A percentile compares a stretch with the other conserved stretches of the same genome.
These are phyloP conservation scores for Grammothele lineata DNA, from an alignment of 768 basidiomycete genomes.

Conservation along the genomic window DNA sequence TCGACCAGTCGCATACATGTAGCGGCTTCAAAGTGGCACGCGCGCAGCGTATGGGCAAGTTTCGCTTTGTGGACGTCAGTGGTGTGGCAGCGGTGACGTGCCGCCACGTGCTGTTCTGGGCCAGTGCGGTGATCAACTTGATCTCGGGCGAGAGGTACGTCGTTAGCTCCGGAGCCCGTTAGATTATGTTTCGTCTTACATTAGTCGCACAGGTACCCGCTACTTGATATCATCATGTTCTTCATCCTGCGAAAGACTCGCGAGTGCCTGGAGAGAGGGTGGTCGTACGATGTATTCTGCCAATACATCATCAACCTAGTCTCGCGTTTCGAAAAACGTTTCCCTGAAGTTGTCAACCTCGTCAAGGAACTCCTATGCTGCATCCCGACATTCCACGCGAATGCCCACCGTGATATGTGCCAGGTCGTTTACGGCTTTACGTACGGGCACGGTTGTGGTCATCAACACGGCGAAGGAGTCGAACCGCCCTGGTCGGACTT, in stretches of 20 bases:
- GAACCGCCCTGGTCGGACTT: slow-evolving; percentile 16
- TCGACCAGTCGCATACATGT: background rate
- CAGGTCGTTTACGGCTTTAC: slow-evolving; percentile 14
- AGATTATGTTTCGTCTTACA: too few relatives aligned
- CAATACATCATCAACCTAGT: slow-evolving; percentile 12
- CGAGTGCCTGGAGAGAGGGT: background rate
- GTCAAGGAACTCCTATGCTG: background rate
- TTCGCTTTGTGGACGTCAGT: background rate
- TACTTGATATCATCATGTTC: background rate
- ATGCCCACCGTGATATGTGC: slow-evolving; percentile 15
- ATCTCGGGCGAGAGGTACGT: background rate
- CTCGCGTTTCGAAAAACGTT: background rate
- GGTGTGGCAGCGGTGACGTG: background rate
- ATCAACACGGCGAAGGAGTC: slow-evolving; percentile 18
- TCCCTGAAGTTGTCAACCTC: background rate
- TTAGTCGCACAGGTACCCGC: too few relatives aligned
- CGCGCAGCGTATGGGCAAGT: background rate
- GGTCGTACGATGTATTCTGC: slow-evolving; percentile 7
- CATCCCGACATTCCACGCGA: slow-evolving; percentile 12
- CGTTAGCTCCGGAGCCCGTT: too few relatives aligned
- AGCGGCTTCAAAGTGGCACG: background rate
- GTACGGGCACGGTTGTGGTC: slow-evolving; percentile 7
- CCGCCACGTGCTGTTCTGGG: background rate
- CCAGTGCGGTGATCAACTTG: background rate
- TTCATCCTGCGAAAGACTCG: background rate